phyloP scores from a whole-genome alignment of 164 flowering plant genomes.

The Warburgia ugandensis region DNA sequence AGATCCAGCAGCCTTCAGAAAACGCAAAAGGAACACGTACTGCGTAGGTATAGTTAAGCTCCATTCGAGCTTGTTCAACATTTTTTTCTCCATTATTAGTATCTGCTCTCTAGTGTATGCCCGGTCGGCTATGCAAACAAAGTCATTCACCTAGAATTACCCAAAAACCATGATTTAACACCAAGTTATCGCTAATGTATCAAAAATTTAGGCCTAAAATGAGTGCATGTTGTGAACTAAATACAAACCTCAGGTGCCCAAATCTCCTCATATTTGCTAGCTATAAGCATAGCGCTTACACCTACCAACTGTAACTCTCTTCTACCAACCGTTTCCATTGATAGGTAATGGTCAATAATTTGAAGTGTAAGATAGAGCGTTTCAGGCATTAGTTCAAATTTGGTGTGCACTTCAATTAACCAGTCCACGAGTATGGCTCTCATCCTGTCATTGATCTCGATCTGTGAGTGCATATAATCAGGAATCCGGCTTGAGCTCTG shows the following conservation, averaged over 20 bases:
- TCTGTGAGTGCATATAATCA: conserved; percentile 66
- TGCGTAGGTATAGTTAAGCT: conserved; percentile 75
- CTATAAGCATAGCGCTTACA: conserved; percentile 69
- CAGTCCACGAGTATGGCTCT: conserved; percentile 82
- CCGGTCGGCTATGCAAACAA: conserved; percentile 63
- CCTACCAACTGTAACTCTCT: conserved; percentile 74
- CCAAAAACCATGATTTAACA: too few species aligned
- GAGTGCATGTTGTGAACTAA: background rate
- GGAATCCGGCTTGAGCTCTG: conserved; percentile 41
- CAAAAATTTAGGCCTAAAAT: background rate
- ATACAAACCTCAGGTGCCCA: conserved; percentile 81
- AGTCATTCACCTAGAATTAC: conserved; percentile 64
- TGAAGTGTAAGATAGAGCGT: conserved; percentile 77
- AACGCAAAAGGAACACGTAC: conserved; percentile 72
- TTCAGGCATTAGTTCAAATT: conserved; percentile 74
- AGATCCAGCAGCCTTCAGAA: conserved; percentile 63
- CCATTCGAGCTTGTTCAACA: conserved; percentile 76
- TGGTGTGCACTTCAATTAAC: conserved; percentile 77
- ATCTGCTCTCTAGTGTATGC: conserved; percentile 60
- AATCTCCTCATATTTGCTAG: conserved; percentile 89
- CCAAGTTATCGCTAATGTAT: background rate
- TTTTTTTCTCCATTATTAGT: conserved; percentile 64
- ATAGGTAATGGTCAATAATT: conserved; percentile 69
- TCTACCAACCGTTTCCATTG: conserved; percentile 44
- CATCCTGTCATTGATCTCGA: conserved; percentile 69